Percentiles rank a stretch among this genome's conserved stretches.
Evolutionary conservation across 2,329 filamentous ascomycete genomes (phyloP).

Genomic region (Dactylonectria estremocensis): DNA sequence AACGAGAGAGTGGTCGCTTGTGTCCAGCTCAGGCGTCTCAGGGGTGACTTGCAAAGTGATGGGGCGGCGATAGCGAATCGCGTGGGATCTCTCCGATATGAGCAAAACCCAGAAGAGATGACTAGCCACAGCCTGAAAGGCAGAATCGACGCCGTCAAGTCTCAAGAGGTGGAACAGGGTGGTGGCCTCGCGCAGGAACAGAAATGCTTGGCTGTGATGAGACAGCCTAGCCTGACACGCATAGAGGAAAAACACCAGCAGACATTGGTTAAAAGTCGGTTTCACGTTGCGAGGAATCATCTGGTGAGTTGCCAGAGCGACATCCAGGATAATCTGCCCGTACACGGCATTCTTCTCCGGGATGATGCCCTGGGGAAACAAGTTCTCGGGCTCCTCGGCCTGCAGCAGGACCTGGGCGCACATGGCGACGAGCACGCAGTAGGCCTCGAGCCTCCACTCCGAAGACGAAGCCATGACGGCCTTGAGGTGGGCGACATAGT

Average conservation of each 20-base stretch:
- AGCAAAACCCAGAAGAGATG: constrained; percentile 62
- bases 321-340: constrained; percentile 57
- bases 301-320: constrained; percentile 54
- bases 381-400: constrained; percentile 55
- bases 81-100: constrained; percentile 61
- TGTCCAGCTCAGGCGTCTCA: constrained; percentile 53
- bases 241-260: constrained; percentile 62
- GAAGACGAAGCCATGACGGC: constrained; percentile 37
- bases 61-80: constrained; percentile 61
- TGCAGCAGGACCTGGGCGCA: constrained; percentile 60
- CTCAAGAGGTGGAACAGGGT: constrained; percentile 57
- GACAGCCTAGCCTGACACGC: constrained; percentile 60
- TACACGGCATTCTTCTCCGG: constrained; percentile 56
- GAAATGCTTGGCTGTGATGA: constrained; percentile 61
- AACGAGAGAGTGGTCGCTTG: constrained; percentile 49
- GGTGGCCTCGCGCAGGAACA: constrained; percentile 61
- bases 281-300: constrained; percentile 52
- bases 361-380: constrained; percentile 52
- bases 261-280: constrained; percentile 57
- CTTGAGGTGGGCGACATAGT: constrained; percentile 54
- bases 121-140: constrained; percentile 48
- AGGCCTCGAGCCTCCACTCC: constrained; percentile 52
- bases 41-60: constrained; percentile 60
- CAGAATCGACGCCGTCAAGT: constrained; percentile 47
- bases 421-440: constrained; percentile 56